Conservation (phyloP, 108 stramenopile genomes). For the Fragilaria radians region DNA sequence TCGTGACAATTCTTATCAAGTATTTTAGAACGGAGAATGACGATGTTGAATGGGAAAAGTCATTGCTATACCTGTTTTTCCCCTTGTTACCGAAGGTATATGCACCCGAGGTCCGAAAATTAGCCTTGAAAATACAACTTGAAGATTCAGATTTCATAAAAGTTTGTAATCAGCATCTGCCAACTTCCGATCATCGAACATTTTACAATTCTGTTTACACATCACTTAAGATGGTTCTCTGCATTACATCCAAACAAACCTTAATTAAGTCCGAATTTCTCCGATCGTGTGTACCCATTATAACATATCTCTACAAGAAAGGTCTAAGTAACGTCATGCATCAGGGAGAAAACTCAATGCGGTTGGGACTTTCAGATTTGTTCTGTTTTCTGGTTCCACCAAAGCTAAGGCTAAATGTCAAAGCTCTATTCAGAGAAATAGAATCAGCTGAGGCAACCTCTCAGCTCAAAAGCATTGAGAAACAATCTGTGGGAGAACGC, state of each 20-base stretch:
- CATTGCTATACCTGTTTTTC: constrained; percentile 44
- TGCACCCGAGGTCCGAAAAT: constrained; percentile 30
- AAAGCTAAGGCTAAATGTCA: neutral
- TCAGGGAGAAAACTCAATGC: neutral
- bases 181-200: constrained; percentile 15
- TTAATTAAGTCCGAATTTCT: constrained; percentile 1
- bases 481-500: neutral
- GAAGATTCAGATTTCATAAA: constrained; percentile 27
- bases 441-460: neutral
- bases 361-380: neutral
- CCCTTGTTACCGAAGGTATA: constrained; percentile 50
- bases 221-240: constrained; percentile 19
- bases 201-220: constrained; percentile 15
- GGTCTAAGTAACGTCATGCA: neutral
- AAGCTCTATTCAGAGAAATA: constrained; percentile 12
- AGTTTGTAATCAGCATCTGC: constrained; percentile 20
- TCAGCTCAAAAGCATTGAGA: constrained; percentile 8
- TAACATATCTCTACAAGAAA: constrained; percentile 5
- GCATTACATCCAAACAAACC: constrained; percentile 1
- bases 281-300: neutral
- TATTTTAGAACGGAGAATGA: constrained; percentile 12
- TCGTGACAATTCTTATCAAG: constrained; percentile 24
- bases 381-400: constrained; percentile 3
- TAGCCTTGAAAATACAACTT: constrained; percentile 35
- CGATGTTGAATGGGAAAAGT: constrained; percentile 13